Percentiles rank a stretch among this genome's conserved stretches.
Evolutionary conservation across 106 monocot genomes (phyloP).

Genomic region (Hemerocallis citrina): DNA sequence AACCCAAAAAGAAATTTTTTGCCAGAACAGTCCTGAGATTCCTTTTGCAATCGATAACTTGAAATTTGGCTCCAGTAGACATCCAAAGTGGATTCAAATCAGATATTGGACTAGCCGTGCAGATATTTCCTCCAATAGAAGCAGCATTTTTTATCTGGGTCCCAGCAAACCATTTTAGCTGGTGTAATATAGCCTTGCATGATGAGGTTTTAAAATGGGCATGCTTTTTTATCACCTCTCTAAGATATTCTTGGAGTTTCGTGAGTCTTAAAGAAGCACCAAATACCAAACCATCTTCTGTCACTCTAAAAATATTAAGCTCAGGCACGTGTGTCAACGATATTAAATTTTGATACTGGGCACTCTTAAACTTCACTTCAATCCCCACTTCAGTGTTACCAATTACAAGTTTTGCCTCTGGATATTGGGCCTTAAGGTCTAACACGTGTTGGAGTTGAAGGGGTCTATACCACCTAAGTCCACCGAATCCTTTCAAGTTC

Average conservation of each 20-base stretch:
- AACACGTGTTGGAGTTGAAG: conserved; percentile 57
- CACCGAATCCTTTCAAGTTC: conserved; percentile 62
- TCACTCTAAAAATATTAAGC: conserved; percentile 51
- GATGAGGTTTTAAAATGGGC: conserved; percentile 53
- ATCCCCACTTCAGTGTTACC: conserved; percentile 97
- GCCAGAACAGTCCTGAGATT: conserved; percentile 47
- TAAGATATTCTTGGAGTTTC: conserved; percentile 65
- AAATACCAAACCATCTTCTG: conserved; percentile 71
- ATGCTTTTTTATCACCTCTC: conserved; percentile 37
- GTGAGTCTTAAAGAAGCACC: conserved; percentile 85
- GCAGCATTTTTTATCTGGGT: conserved; percentile 94
- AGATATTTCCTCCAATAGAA: conserved; percentile 97
- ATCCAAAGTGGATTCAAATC: conserved; percentile 99
- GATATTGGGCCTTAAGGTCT: conserved; percentile 58
- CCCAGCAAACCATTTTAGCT: conserved; percentile 97
- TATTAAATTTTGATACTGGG: conserved; percentile 57
- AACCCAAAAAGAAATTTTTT: conserved; percentile 82
- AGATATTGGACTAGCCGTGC: conserved; percentile 98
- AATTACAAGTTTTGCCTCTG: conserved; percentile 76
- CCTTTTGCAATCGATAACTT: conserved; percentile 55
- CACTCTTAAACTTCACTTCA: conserved; percentile 83
- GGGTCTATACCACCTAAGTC: conserved; percentile 79
- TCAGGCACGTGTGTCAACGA: conserved; percentile 67
- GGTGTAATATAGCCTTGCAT: conserved; percentile 73
- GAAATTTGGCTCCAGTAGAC: conserved; percentile 61